These are phyloP conservation scores for Penicillium sp. DNA, from an alignment of 2,329 filamentous ascomycete species.

Conservation along the genomic window DNA sequence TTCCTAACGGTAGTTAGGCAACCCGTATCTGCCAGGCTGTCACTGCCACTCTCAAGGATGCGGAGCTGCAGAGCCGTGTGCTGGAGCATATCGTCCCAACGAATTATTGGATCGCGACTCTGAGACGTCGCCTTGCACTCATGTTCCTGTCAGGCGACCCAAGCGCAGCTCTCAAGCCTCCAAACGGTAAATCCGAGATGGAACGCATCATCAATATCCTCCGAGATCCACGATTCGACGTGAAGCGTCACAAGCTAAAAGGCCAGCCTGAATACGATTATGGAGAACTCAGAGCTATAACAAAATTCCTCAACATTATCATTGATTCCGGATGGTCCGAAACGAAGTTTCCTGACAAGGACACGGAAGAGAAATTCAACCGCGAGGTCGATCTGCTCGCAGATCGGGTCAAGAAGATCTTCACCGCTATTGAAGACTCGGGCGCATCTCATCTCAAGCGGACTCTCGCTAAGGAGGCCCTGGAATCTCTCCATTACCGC, in stretches of 20 bases:
- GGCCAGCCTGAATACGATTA: slow-evolving; percentile 59
- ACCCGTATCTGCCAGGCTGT: slow-evolving; percentile 32
- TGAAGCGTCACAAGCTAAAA: slow-evolving; percentile 33
- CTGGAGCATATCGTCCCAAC: slow-evolving; percentile 47
- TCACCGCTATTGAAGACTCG: slow-evolving; percentile 70
- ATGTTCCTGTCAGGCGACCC: slow-evolving; percentile 40
- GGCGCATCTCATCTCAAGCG: slow-evolving; percentile 74
- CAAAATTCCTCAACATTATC: slow-evolving; percentile 73
- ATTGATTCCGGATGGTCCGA: slow-evolving; percentile 66
- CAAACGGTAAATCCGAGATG: slow-evolving; percentile 35
- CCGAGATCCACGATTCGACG: slow-evolving; percentile 39
- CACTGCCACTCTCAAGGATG: slow-evolving; percentile 43
- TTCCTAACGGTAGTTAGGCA: slow-evolving; percentile 31
- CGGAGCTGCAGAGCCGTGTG: slow-evolving; percentile 45
- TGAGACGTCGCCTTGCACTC: slow-evolving; percentile 47
- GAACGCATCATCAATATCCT: slow-evolving; percentile 35
- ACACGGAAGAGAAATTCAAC: slow-evolving; percentile 65
- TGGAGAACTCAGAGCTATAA: slow-evolving; percentile 66
- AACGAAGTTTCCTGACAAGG: slow-evolving; percentile 36
- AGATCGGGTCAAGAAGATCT: slow-evolving; percentile 60
- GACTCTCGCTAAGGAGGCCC: slow-evolving; percentile 75
- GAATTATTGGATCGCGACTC: slow-evolving; percentile 40
- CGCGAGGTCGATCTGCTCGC: slow-evolving; percentile 70
- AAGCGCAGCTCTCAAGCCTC: slow-evolving; percentile 32
- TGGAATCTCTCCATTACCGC: slow-evolving; percentile 77